Conservation (phyloP, 148 eudicot genomes). For the Rhododendron williamsianum region DNA sequence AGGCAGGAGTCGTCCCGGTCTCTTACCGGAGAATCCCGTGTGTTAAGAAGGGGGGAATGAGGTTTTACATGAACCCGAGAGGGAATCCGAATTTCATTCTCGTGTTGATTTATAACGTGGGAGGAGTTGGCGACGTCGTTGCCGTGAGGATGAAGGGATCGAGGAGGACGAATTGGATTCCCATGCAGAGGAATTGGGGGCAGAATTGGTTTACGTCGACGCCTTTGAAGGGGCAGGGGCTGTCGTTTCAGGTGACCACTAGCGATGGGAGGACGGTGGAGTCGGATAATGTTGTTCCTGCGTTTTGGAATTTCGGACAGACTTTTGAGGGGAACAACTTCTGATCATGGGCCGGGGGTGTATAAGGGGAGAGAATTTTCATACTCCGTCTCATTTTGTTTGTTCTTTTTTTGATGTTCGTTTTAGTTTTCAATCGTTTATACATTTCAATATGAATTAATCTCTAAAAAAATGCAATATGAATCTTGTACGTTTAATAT, state of each 20-base stretch:
- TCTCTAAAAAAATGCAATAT: no score
- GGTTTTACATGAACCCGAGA: conserved; percentile 21
- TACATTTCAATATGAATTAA: no score
- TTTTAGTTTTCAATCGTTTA: no score
- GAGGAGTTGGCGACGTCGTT: conserved; percentile 36
- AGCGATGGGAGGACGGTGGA: conserved; percentile 23
- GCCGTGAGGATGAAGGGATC: conserved; percentile 37
- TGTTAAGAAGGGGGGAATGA: conserved; percentile 34
- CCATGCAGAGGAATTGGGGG: conserved; percentile 48
- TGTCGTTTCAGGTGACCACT: conserved; percentile 33
- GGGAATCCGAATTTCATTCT: conserved; percentile 38
- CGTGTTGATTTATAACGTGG: conserved; percentile 45
- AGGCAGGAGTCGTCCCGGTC: conserved; percentile 46
- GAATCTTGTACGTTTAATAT: no score
- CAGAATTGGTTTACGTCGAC: conserved; percentile 34
- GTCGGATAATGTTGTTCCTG: conserved; percentile 23
- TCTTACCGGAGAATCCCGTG: conserved; percentile 24
- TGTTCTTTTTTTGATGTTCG: no score
- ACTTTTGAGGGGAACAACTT: conserved; percentile 23
- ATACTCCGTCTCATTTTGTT: not conserved
- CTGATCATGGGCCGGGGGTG: conserved; percentile 6
- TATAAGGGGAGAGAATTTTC: conserved; percentile 33
- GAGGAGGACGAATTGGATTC: conserved; percentile 29
- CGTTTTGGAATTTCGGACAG: not conserved
- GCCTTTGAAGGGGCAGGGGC: conserved; percentile 20